Percentiles rank a stretch among this genome's conserved stretches.
These are phyloP conservation scores for Umbilicus rupestris DNA, from an alignment of 164 flowering plant genomes.

Conservation along the genomic window DNA sequence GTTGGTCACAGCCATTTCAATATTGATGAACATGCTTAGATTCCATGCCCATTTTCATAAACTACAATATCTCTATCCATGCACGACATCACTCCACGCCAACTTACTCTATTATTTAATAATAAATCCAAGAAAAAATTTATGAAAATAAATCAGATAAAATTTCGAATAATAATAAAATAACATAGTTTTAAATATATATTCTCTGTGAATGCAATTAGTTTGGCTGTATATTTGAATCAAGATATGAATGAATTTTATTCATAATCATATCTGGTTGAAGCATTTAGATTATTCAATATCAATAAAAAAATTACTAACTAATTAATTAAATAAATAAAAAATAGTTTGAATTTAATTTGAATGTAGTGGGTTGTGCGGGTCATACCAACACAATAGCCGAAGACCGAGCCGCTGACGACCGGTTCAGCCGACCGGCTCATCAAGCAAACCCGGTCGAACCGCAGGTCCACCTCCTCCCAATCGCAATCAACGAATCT, in stretches of 20 bases:
- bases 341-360: not conserved
- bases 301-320: not conserved
- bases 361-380: not conserved
- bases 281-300: too few species aligned
- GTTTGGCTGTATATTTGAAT: too few species aligned
- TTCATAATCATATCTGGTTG: too few species aligned
- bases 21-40: not conserved
- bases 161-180: too few species aligned
- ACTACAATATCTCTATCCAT: not conserved
- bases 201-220: too few species aligned
- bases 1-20: not conserved
- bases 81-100: too few species aligned
- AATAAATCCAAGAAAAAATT: too few species aligned
- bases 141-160: too few species aligned
- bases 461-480: conserved; percentile 6
- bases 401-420: not conserved
- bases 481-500: not conserved
- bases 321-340: not conserved
- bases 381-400: conserved; percentile 1
- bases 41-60: not conserved
- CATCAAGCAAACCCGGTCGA: conserved; percentile 5
- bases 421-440: not conserved
- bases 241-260: too few species aligned
- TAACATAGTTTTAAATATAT: too few species aligned
- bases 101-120: too few species aligned